Conservation (phyloP, 768 basidiomycete species). For the Fistulinella prunicolor region DNA sequence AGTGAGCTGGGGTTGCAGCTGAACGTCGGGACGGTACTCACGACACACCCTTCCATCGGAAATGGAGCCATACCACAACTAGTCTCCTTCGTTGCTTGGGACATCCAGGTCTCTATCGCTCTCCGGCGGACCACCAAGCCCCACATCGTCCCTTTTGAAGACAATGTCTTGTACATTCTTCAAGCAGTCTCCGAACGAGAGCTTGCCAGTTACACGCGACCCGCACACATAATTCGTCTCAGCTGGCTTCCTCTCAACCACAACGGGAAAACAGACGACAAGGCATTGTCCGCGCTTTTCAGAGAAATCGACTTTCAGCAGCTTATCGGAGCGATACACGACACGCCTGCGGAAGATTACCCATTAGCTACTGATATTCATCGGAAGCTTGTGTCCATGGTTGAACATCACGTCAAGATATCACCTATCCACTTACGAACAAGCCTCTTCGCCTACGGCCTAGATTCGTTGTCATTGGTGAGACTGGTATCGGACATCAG, state of each 20-base stretch:
- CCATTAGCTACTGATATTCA: conserved; percentile 25
- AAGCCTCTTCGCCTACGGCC: conserved; percentile 34
- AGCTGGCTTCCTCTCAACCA: conserved; percentile 45
- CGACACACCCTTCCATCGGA: conserved; percentile 42
- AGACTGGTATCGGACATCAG: conserved; percentile 24
- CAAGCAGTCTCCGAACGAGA: conserved; percentile 37
- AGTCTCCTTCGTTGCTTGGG: conserved; percentile 46
- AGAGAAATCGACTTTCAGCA: conserved; percentile 18
- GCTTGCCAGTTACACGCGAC: conserved; percentile 51
- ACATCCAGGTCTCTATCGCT: conserved; percentile 34
- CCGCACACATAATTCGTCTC: conserved; percentile 48
- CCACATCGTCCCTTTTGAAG: conserved; percentile 27
- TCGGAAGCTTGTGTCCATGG: conserved; percentile 35
- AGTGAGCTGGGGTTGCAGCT: conserved; percentile 23
- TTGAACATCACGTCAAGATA: conserved; percentile 24
- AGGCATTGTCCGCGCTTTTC: conserved; percentile 28
- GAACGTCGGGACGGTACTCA: conserved; percentile 42
- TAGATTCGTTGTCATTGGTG: conserved; percentile 31
- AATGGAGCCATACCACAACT: conserved; percentile 36
- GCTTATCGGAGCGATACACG: conserved; percentile 13
- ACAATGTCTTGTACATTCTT: conserved; percentile 29
- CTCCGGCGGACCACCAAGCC: conserved; percentile 35
- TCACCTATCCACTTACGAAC: conserved; percentile 18
- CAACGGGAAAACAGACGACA: conserved; percentile 36
- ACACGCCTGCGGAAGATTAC: not conserved